These are phyloP conservation scores for Lactarius hatsudake DNA, from an alignment of 768 basidiomycete genomes.

Conservation along the genomic window DNA sequence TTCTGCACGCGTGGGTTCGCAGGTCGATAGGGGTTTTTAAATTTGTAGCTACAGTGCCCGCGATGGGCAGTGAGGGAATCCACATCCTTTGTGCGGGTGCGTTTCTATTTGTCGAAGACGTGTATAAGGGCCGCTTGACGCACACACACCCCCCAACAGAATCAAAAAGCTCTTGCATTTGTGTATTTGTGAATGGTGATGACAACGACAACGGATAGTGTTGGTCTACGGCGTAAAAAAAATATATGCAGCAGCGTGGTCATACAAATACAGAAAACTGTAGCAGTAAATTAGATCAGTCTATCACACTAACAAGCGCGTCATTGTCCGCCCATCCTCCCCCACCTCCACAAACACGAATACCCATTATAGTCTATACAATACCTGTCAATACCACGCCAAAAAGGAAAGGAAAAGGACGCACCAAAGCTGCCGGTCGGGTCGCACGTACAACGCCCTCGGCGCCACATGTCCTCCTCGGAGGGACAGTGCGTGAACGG, in stretches of 20 bases:
- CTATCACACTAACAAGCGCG: neutral
- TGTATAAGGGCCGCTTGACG: no score
- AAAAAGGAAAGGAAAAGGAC: conserved; percentile 28
- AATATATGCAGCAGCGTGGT: neutral
- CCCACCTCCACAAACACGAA: conserved; percentile 58
- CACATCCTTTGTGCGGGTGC: no score
- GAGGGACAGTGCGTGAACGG: conserved; percentile 60
- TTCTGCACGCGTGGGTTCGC: no score
- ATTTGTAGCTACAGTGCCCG: no score
- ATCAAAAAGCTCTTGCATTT: neutral
- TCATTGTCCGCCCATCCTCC: conserved; percentile 22
- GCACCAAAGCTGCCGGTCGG: conserved; percentile 55
- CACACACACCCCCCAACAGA: no score
- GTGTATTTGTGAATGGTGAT: neutral
- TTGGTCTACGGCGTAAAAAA: neutral
- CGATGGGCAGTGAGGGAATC: no score
- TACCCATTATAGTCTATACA: conserved; percentile 52
- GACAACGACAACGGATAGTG: neutral
- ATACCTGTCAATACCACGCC: neutral
- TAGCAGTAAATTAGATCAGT: neutral
- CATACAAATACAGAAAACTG: neutral
- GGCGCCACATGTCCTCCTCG: conserved; percentile 37
- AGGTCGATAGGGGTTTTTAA: no score
- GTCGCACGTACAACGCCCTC: conserved; percentile 50
- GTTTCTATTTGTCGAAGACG: no score